These are phyloP conservation scores for Juncus effusus DNA, from an alignment of 176 grass and related monocot species.

Conservation along the genomic window DNA sequence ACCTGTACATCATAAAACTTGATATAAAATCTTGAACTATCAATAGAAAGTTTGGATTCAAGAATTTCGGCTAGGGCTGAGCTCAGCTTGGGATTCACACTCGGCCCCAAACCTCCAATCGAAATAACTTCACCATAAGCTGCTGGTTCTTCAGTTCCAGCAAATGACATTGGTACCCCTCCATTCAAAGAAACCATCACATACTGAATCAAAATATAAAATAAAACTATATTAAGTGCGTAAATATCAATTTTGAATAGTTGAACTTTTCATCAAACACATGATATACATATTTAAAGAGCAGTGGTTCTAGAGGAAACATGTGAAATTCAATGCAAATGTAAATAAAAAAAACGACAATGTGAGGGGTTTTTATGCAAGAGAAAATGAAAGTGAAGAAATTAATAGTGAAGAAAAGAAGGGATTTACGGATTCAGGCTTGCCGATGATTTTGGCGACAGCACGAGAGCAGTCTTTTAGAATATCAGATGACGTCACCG, in stretches of 20 bases:
- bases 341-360: not conserved
- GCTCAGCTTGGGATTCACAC: conserved; percentile 43
- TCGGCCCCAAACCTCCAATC: conserved; percentile 36
- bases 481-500: conserved; percentile 78
- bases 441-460: conserved; percentile 83
- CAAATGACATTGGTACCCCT: conserved; percentile 42
- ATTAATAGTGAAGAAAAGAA: not conserved
- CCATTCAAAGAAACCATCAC: conserved; percentile 50
- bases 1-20: conserved; percentile 52
- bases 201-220: conserved; percentile 27
- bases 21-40: conserved; percentile 40
- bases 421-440: conserved; percentile 71
- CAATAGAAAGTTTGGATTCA: conserved; percentile 40
- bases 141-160: conserved; percentile 38
- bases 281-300: conserved; percentile 1
- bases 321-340: not conserved
- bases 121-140: conserved; percentile 48
- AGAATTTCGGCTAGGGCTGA: conserved; percentile 35
- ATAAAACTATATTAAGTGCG: not conserved
- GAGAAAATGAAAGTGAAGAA: not conserved
- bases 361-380: not conserved
- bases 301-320: not conserved
- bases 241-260: not conserved
- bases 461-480: conserved; percentile 70
- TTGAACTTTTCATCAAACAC: conserved; percentile 16